Evolutionary conservation across 345 rosid genomes (phyloP), one percentile per base, ranked within the genome.

Genomic region (Sisymbrium altissimum): DNA sequence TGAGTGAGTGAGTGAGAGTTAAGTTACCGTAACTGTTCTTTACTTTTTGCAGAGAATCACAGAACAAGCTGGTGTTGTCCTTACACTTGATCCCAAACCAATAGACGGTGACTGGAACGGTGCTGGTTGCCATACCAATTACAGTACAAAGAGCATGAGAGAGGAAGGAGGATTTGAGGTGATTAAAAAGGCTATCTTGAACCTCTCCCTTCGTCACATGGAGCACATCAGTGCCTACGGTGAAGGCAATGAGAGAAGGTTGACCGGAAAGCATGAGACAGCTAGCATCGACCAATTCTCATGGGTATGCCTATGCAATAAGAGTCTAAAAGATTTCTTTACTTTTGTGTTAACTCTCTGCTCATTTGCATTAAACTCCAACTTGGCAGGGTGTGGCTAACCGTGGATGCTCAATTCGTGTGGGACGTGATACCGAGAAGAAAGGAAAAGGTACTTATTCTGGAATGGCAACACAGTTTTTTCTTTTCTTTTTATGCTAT

Each of bases 51-150:
- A 94, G 98, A 89, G 97, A 81, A 94, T 94, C 80, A 94, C 97
- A 21, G 98, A 91, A 78, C 97, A 94, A 91, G 89, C 88, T 66
- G 99, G 99, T 29, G 97, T 89, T 61, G 97, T 94, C 64, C 88
- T 94, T 64, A 36, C 96, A 0, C 93, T 94, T 64, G 99, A 95
- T 78, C 99, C 97, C 23, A 95, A 95, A 70, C 97, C 97, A 7
- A 95, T 91, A 0, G 89, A 89, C 79, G 99, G 99, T 64, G 99
- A 95, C 73, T 91, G 97, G 99, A 95, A 95, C 25, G 99, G 99
- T 74, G 99, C 99, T 49, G 99, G 99, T 73, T 95, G 97, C 80
- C 99, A 94, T 82, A 91, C 97, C 77, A 95, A 92, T 54, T 95
- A 78, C 87, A 94, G 99, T 80, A 95, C 99, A 8, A 92, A 91